Conservation (phyloP, 768 basidiomycete species). For the Neoboletus magnificus region DNA sequence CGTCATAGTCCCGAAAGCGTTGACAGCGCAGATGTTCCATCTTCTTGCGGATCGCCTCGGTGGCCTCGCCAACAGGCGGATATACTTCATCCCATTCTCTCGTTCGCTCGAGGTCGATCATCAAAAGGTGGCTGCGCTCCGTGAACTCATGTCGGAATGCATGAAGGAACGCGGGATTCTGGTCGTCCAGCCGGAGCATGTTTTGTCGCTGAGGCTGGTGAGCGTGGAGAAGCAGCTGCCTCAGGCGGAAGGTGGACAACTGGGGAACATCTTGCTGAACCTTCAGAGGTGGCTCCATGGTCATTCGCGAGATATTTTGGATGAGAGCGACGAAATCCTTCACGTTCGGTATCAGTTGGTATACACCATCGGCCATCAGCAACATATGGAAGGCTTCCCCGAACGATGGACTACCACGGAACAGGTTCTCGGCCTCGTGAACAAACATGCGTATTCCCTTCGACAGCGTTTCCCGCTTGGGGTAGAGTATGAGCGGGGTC, state of each 20-base stretch:
- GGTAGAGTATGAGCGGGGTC: constrained; percentile 17
- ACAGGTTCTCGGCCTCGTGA: constrained; percentile 29
- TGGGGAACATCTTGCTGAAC: constrained; percentile 22
- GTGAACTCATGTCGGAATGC: constrained; percentile 38
- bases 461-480: neutral
- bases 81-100: constrained; percentile 52
- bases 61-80: constrained; percentile 43
- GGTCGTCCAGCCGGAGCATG: constrained; percentile 51
- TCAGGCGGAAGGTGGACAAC: neutral
- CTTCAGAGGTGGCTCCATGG: constrained; percentile 26
- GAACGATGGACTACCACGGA: constrained; percentile 36
- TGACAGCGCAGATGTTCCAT: constrained; percentile 47
- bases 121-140: constrained; percentile 23
- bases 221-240: constrained; percentile 36
- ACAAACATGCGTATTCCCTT: constrained; percentile 13
- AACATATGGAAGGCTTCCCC: constrained; percentile 27
- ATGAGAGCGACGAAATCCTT: constrained; percentile 34
- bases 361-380: constrained; percentile 34
- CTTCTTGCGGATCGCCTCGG: constrained; percentile 42
- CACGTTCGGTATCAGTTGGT: constrained; percentile 37
- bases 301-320: constrained; percentile 27
- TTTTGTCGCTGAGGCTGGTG: constrained; percentile 51
- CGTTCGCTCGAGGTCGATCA: constrained; percentile 32
- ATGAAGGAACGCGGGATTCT: constrained; percentile 40
- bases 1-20: constrained; percentile 48